Percentiles rank a stretch among this genome's conserved stretches.
phyloP scores from a whole-genome alignment of 306 rosid species.

The Malus asiatica region DNA sequence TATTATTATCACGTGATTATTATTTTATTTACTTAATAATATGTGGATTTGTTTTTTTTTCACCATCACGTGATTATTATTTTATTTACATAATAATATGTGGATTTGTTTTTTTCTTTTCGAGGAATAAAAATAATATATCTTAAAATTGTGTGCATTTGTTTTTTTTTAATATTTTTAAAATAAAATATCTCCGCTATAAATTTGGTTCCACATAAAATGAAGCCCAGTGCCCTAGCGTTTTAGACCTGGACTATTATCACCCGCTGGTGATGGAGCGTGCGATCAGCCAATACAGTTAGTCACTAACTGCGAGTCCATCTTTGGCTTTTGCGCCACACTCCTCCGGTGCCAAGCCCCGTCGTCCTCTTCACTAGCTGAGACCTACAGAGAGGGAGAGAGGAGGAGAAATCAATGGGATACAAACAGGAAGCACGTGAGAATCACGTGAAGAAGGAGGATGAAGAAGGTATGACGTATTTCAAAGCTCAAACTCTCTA shows the following conservation, averaged over 20 bases:
- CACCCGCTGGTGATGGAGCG: background rate
- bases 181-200: no score
- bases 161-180: no score
- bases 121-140: no score
- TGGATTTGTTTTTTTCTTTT: no score
- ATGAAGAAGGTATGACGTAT: slow-evolving; percentile 64
- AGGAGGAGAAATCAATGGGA: slow-evolving; percentile 40
- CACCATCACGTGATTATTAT: no score
- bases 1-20: no score
- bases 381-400: background rate
- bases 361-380: background rate
- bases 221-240: background rate
- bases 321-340: background rate
- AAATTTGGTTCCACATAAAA: background rate
- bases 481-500: background rate
- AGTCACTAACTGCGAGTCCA: background rate
- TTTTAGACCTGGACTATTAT: background rate
- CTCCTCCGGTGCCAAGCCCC: background rate
- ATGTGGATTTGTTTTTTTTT: no score
- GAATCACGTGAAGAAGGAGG: slow-evolving; percentile 97
- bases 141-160: no score
- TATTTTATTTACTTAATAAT: no score
- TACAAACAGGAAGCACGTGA: slow-evolving; percentile 77
- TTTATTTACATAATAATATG: no score
- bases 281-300: background rate